phyloP scores from a whole-genome alignment of 1,284 basidiomycete species.

The Cystobasidiaceae sp. region DNA sequence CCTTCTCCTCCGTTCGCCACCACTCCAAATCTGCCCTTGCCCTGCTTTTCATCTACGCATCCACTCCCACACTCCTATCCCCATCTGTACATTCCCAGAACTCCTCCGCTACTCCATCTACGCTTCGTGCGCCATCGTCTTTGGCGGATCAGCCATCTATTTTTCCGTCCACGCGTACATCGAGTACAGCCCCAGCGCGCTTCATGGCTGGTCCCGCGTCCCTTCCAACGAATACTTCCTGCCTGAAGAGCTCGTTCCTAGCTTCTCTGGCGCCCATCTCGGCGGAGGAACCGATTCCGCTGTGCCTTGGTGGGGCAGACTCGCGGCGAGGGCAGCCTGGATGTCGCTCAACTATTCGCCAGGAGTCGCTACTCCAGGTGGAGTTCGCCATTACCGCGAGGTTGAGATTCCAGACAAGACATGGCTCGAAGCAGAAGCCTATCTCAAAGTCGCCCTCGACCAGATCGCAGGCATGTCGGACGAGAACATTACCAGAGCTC shows the following conservation, averaged over 20 bases:
- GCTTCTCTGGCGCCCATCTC: constrained; percentile 38
- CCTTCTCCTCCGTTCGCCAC: too few species aligned
- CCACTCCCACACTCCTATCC: too few species aligned
- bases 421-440: constrained; percentile 39
- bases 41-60: too few species aligned
- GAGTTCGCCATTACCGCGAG: constrained; percentile 2
- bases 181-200: constrained; percentile 37
- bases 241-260: constrained; percentile 35
- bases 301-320: constrained; percentile 35
- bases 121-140: constrained; percentile 35
- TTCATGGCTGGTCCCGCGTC: background rate
- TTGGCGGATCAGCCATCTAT: constrained; percentile 24
- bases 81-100: background rate
- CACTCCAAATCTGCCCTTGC: too few species aligned
- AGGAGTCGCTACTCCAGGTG: constrained; percentile 3
- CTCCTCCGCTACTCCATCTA: constrained; percentile 40
- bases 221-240: constrained; percentile 15
- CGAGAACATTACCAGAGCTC: background rate
- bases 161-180: constrained; percentile 40
- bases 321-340: constrained; percentile 40
- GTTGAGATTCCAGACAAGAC: constrained; percentile 36
- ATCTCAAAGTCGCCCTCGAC: constrained; percentile 37
- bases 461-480: constrained; percentile 18
- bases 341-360: constrained; percentile 37
- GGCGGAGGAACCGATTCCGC: constrained; percentile 41